Evolutionary conservation across 148 eudicot species (phyloP).

Genomic region (Vaccinium darrowii): DNA sequence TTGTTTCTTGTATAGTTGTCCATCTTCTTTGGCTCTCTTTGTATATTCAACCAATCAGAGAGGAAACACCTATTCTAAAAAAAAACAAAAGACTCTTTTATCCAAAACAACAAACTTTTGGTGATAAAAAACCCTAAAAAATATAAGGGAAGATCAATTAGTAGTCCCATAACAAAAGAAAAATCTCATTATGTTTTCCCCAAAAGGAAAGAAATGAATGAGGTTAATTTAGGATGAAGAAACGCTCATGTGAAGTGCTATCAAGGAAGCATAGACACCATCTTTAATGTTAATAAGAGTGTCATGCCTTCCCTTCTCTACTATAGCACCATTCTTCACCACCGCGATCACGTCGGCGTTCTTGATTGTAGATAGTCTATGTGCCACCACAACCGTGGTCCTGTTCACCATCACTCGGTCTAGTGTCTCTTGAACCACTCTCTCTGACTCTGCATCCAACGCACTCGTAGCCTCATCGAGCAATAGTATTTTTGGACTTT

Average conservation of each 20-base stretch:
- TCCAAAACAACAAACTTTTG: background rate
- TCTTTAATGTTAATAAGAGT: conserved; percentile 45
- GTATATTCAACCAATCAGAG: background rate
- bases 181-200: background rate
- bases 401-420: conserved; percentile 61
- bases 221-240: no score
- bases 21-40: background rate
- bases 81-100: no score
- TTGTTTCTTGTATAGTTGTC: background rate
- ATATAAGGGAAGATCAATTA: background rate
- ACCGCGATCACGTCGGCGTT: conserved; percentile 62
- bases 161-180: background rate
- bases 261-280: conserved; percentile 61
- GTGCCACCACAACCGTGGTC: conserved; percentile 68
- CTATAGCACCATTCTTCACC: conserved; percentile 61
- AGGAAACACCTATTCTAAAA: background rate
- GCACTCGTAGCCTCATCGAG: conserved; percentile 88
- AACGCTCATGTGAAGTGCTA: background rate
- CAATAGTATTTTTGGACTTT: conserved; percentile 53
- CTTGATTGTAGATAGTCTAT: conserved; percentile 63
- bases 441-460: conserved; percentile 68
- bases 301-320: conserved; percentile 69
- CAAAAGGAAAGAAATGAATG: no score
- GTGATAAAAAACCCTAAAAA: background rate
- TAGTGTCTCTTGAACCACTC: conserved; percentile 66